Base-by-base conservation (phyloP, 1,284 basidiomycete species). In the Hortiboletus rubellus region DNA sequence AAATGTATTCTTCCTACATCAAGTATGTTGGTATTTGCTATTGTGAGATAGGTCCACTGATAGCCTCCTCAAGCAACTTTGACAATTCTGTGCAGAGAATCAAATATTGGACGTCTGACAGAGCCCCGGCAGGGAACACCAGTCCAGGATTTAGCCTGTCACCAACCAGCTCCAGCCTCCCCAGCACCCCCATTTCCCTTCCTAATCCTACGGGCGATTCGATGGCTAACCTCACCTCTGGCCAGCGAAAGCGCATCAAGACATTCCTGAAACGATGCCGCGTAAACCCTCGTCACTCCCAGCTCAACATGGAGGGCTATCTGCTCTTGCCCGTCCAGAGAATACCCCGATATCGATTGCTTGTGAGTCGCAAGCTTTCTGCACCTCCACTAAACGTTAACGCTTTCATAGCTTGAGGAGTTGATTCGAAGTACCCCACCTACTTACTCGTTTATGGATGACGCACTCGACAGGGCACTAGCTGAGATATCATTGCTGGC, bases 1-100 rank as follows among this genome's bases (percentile, higher is more conserved):
- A 83, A 76, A 94, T 98, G 88, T 98, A 98, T 74, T 95, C 93
- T 48, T 91, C 90, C 41, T 98, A 96, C 72, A 96, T 96, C 80
- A 97, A 96, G 91, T 93, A 71, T 70, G 91, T 80, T 31, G 4
- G 31, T 46, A 59, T 54, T 47, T 57, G 37, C 41, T 14, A 36
- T 24, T 34, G 51, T 52, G 55, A 40, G 14, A 44, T 24, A 10
- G n/a, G 50, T 48, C 50, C 48, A 37, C 60, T 62, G 43, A 63
- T 51, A 52, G 2, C 34, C 58, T 40, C 52, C 55, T 46, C 37
- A 65, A 92, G 92, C 75, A 94, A 96, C 72, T 96, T 96, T 72
- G 94, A 97, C 72, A 92, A 89, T 68, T 91, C 94, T 3, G 83
- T 95, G 15, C 84, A 92, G 61, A 85, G 94, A 50, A 86, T 97